Base-by-base conservation (phyloP, 306 rosid genomes). In the Arachis stenosperma region DNA sequence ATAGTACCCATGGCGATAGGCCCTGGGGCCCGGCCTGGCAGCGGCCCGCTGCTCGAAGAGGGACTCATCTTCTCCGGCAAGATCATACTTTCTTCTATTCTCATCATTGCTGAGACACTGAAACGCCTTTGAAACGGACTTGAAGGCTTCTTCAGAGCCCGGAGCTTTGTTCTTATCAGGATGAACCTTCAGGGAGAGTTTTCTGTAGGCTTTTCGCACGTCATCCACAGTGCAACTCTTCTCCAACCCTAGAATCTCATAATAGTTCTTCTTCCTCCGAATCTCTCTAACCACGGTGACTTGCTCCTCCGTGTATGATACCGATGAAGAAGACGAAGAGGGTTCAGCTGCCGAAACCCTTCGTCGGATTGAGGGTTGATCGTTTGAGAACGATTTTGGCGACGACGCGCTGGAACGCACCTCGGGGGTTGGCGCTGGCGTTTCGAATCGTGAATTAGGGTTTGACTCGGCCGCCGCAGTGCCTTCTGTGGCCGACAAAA, bases 121-220 rank as follows among this genome's bases (percentile, higher is more conserved):
- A 87, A 91, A 91, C 1, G 98, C 97, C 83, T 91, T 94, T 0
- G 98, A 94, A 3, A 94, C 97, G 0, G 87, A 65, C 81, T 94
- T 94, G 53, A 94, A 94, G 1, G 97, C 97, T 56, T 94, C 98
- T 78, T 94, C 98, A 0, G 97, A 90, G 0, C 96, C 97, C 0
- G 96, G 96, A 6, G 98, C 96, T 42, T 84, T 85, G 83, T 94
- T 94, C 89, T 94, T 94, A 58, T 94, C 98, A 0, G 98, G 98
- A 79, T 94, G 98, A 65, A 94, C 97, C 90, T 91, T 94, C 76
- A 91, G 82, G 3, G 98, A 94, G 14, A 94, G 83, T 62, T 94
- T 91, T 67, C 95, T 79, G 12, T 94, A 94, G 0, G 97, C 86
- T 70, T 91, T 94, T 17, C 96, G 78, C 22, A 94, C 90, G 52